Base-by-base conservation (phyloP, 1,284 basidiomycete species). In the Moniliophthora roreri region DNA sequence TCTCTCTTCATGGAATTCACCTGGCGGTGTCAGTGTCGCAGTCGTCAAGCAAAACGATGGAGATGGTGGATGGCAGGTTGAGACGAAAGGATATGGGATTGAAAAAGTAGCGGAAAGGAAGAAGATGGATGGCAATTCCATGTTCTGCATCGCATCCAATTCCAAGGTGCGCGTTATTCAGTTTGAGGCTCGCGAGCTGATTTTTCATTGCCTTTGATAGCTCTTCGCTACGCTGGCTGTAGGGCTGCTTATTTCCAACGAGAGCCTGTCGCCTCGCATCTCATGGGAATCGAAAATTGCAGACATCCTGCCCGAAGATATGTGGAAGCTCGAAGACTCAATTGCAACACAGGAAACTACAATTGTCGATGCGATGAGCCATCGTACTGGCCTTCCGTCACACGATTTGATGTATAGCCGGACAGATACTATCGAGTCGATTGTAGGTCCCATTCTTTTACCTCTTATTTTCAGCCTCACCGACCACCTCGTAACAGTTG, bases 141-240 rank as follows among this genome's bases (percentile, higher is more conserved):
- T 51, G 49, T 35, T 55, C 34, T 34, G 40, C 26, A 55, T 55
- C n/a, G 53, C 47, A 4, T 55, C 53, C 3, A 55, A 55, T 39
- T 55, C 53, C 18, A 55, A 55, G 42, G 53, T 55, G 28, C 45
- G 45, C 26, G 23, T 46, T 23, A 1, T 37, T 18, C 11, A 8
- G 8, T 9, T 1, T 69, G 53, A 15, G 66, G 72, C 38, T 56
- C 56, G n/a, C n/a, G n/a, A n/a, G n/a, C n/a, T n/a, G n/a, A n/a
- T n/a, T 66, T 72, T 47, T n/a, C n/a, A n/a, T 53, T 62, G 8
- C 69, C 69, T 1, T 62, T 75, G 4, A 63, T 63, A 64, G 62
- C 58, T 63, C 1, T 65, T 64, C 42, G 51, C 55, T 32, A 53
- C 55, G 21, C 13, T 60, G 2, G 52, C 62, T 2, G 58, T 62